Evolutionary conservation across 208 protist genomes (phyloP), one percentile per base, ranked within the genome.

Genomic region (Angomonas ambiguus): DNA sequence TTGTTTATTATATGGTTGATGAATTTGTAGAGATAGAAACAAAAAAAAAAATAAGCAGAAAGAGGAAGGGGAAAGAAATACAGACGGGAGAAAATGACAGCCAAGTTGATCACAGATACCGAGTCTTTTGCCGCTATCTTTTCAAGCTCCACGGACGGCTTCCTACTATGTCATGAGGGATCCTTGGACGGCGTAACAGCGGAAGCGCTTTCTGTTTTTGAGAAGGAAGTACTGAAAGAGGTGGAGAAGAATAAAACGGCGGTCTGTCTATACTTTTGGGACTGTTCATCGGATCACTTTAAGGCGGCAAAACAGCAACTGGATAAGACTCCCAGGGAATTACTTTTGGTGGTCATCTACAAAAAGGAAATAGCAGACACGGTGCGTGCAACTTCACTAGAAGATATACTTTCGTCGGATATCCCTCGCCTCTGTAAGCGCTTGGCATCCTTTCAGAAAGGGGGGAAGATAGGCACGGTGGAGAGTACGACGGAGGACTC

Each of bases 131-230:
- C 58, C 6, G 51, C 69, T 20, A 35, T 91, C 34, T 93, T 93
- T 48, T 25, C 13, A 34, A 18, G 3, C 20, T 16, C 53, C 1
- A 10, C 27, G 31, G 81, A 82, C 45, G 62, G 72, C 0, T 74
- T 95, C 31, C 48, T 95, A 33, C 51, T 95, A 8, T 95, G 83
- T 71, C 90, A 91, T 65, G 88, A 95, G 51, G 42, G 67, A 2
- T 62, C 76, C 3, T 51, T 42, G 34, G 88, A 92, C 53, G 57
- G 22, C 2, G 74, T 95, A 20, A 83, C 74, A 0, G 2, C 62
- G 8, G 69, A 72, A 8, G 62, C 55, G 11, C 72, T 92, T 28
- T 4, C 22, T n/a, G 16, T 18, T 0, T 78, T 95, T 24, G 60
- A 83, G 30, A 8, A 59, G 1, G 51, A 65, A n/a, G n/a, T 30